Evolutionary conservation across 495 filamentous ascomycete genomes (phyloP), one percentile per base, ranked within the genome.

Genomic region (Physcia stellaris): DNA sequence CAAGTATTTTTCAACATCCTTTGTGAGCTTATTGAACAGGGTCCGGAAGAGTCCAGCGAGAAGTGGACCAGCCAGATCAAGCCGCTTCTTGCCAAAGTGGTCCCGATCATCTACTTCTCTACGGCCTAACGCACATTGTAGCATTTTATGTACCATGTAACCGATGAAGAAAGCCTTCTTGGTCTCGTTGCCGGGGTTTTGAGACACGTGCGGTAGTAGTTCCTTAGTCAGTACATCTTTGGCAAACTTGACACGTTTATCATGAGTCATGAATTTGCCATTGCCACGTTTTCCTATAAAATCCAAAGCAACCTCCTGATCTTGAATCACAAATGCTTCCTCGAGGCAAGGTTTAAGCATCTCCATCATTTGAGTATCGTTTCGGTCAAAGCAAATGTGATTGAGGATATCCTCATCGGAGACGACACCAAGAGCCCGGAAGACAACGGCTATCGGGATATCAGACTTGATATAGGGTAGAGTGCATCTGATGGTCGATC

Each of bases 321-420:
- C 86, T 51, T 98, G 90, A 42, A 96, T 93, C 39, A 86, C 80
- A 50, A 92, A 87, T 6, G 85, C 85, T 57, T 99, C 90, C 54
- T 95, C 88, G 46, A 96, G 83, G 67, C 83, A 94, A 1, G 90
- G 88, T 51, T 92, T 88, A 46, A 96, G 64, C 71, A 94, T 86
- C 59, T 99, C 92, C 23, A 99, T 66, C 88, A 99, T 94, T 44
- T 87, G 83, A 9, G 77, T 93, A 58, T 99, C 90, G 51, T 79
- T 88, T 13, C 81, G 75, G 54, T 95, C 87, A 58, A 93, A 96
- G 58, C 87, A 93, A 48, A 96, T 90, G 54, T 95, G 84, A 49
- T 94, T 94, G 11, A 96, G 68, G 39, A 99, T 96, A 55, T 99
- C 92, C 56, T 95, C 86, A 50, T 99, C 90, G 9, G 92, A 94